Percentiles rank a stretch among this genome's conserved stretches.
Conservation (phyloP, 257 asterid species). For the Rhazya stricta region DNA sequence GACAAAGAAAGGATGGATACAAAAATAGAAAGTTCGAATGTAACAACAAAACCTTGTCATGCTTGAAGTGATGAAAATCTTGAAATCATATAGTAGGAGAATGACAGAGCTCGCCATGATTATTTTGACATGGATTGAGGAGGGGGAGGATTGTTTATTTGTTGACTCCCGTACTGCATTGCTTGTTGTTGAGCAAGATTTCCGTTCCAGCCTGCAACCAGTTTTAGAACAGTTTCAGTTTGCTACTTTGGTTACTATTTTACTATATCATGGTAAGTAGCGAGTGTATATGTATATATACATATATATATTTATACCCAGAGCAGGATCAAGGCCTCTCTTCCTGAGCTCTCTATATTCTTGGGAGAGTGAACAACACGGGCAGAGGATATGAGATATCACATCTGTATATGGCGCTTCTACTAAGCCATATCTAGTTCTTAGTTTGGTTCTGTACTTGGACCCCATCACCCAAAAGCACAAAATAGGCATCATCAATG, state of each 20-base stretch:
- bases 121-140: slow-evolving; percentile 35
- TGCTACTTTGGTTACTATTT: no score
- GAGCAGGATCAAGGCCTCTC: slow-evolving; percentile 33
- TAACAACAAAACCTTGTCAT: neutral
- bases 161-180: no score
- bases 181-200: no score
- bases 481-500: slow-evolving; percentile 33
- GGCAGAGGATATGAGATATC: slow-evolving; percentile 33
- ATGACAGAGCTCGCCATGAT: neutral
- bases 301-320: slow-evolving; percentile 12
- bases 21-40: no score
- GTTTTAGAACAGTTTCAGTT: no score
- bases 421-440: slow-evolving; percentile 34
- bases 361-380: slow-evolving; percentile 44
- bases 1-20: no score
- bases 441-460: slow-evolving; percentile 35
- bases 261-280: no score
- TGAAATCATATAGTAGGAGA: neutral
- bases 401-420: slow-evolving; percentile 45
- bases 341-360: slow-evolving; percentile 40
- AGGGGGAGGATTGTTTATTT: slow-evolving; percentile 32
- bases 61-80: neutral
- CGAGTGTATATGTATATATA: no score
- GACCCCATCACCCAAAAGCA: slow-evolving; percentile 38
- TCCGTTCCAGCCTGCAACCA: no score